Percentiles rank a stretch among this genome's conserved stretches.
These are phyloP conservation scores for maize (Zea mays) DNA, from an alignment of 176 grass and related monocot species.

Conservation along the genomic window DNA sequence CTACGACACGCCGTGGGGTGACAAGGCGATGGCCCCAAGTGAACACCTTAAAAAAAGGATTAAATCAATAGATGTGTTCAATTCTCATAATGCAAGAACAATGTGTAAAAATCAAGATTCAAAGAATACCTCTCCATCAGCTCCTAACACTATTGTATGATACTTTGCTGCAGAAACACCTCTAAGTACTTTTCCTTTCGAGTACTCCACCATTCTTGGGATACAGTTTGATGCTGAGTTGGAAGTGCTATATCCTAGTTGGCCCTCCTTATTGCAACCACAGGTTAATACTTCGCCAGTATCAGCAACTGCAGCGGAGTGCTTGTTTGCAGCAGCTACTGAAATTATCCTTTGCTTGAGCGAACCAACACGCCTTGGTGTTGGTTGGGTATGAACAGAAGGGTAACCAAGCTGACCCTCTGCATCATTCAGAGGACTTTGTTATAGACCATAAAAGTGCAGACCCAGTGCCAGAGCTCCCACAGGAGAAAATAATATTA, in stretches of 20 bases:
- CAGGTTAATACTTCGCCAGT: slow-evolving; percentile 90
- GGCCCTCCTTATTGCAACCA: slow-evolving; percentile 98
- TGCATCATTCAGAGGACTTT: slow-evolving; percentile 41
- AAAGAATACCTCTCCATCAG: too few relatives aligned
- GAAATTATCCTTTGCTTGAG: slow-evolving; percentile 75
- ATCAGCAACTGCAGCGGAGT: slow-evolving; percentile 83
- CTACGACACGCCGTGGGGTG: slow-evolving; percentile 63
- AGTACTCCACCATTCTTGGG: slow-evolving; percentile 92
- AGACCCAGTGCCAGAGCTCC: neutral
- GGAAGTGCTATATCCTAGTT: slow-evolving; percentile 98
- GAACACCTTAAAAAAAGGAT: too few relatives aligned
- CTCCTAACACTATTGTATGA: neutral
- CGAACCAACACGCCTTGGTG: slow-evolving; percentile 78
- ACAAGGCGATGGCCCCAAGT: too few relatives aligned
- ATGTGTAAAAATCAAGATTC: too few relatives aligned
- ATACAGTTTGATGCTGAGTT: slow-evolving; percentile 94
- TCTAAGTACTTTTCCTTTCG: slow-evolving; percentile 92
- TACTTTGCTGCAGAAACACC: slow-evolving; percentile 82
- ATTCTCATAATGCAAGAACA: too few relatives aligned
- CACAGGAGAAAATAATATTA: slow-evolving; percentile 24
- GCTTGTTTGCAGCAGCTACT: slow-evolving; percentile 95
- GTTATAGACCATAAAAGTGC: slow-evolving; percentile 25
- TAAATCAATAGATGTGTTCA: too few relatives aligned
- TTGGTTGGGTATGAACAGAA: slow-evolving; percentile 92
- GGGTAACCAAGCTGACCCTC: slow-evolving; percentile 99